These are phyloP conservation scores for Funneliformis mosseae DNA, from an alignment of 192 early-diverging fungal genomes.

Conservation along the genomic window DNA sequence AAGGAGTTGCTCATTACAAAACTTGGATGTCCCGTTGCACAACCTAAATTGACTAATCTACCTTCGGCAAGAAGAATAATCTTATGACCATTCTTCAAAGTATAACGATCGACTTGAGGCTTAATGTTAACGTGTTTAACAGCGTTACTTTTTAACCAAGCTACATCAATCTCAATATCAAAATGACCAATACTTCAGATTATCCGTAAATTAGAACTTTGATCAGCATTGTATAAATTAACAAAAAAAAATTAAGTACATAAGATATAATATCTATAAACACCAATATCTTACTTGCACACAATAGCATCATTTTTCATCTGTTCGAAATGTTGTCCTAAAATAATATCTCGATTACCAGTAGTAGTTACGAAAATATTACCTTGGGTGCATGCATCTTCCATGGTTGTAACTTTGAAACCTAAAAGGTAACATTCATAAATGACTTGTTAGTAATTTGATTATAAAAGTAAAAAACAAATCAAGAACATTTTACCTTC, in stretches of 20 bases:
- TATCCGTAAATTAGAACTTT: neutral
- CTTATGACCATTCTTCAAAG: slow-evolving; percentile 86
- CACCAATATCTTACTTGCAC: slow-evolving; percentile 66
- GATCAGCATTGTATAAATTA: neutral
- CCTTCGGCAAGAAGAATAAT: slow-evolving; percentile 98
- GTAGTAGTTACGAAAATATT: slow-evolving; percentile 99
- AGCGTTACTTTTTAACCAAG: slow-evolving; percentile 97
- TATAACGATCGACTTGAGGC: slow-evolving; percentile 98
- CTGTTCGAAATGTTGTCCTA: slow-evolving; percentile 83
- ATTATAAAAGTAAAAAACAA: slow-evolving; percentile 16
- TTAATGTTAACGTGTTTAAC: slow-evolving; percentile 91
- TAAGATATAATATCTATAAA: neutral
- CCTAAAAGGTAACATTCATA: slow-evolving; percentile 38
- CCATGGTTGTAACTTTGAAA: slow-evolving; percentile 99
- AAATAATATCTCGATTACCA: slow-evolving; percentile 98
- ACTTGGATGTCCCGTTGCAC: slow-evolving; percentile 97
- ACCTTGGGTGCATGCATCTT: slow-evolving; percentile 85
- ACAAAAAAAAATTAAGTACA: neutral
- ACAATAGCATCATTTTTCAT: slow-evolving; percentile 99
- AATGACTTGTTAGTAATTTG: neutral
- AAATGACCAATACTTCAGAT: slow-evolving; percentile 89
- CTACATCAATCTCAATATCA: slow-evolving; percentile 98
- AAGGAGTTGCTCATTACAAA: slow-evolving; percentile 99
- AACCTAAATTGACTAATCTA: slow-evolving; percentile 98
- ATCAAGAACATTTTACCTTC: slow-evolving; percentile 57